A percentile compares a stretch with the other conserved stretches of the same genome.
phyloP scores from a whole-genome alignment of 371 early-diverging fungal genomes.

The Nematocida ironsii region DNA sequence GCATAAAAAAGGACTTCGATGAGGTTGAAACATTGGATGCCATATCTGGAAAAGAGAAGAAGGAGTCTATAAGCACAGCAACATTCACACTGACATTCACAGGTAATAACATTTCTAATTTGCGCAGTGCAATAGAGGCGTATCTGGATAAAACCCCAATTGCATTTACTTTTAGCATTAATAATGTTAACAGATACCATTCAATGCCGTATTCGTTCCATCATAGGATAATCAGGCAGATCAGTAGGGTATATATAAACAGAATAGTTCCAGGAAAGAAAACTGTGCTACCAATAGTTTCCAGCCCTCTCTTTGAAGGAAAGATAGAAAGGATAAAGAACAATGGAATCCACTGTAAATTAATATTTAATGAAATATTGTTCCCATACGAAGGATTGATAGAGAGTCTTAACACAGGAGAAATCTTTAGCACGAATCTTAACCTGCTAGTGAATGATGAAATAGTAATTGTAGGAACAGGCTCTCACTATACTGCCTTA shows the following conservation, averaged over 20 bases:
- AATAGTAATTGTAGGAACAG: background rate
- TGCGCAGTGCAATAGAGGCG: background rate
- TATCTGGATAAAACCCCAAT: background rate
- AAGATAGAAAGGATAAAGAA: background rate
- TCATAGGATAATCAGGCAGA: background rate
- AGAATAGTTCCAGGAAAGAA: background rate
- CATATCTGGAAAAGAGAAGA: background rate
- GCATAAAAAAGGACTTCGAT: background rate
- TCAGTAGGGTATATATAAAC: slow-evolving; percentile 7
- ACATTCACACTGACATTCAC: background rate
- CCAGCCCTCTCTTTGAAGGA: slow-evolving; percentile 32
- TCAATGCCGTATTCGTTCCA: slow-evolving; percentile 1
- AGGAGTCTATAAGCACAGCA: background rate
- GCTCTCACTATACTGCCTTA: background rate
- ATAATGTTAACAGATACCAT: background rate
- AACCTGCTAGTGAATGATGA: slow-evolving; percentile 8
- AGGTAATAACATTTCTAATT: background rate
- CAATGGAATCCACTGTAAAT: background rate
- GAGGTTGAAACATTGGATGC: background rate
- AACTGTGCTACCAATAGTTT: background rate
- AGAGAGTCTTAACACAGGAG: slow-evolving; percentile 18
- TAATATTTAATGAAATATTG: slow-evolving; percentile 39
- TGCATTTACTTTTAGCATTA: background rate
- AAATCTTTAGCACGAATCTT: background rate
- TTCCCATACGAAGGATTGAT: slow-evolving; percentile 13